These are phyloP conservation scores for Euphorbia tirucalli DNA, from an alignment of 345 rosid species.

Conservation along the genomic window DNA sequence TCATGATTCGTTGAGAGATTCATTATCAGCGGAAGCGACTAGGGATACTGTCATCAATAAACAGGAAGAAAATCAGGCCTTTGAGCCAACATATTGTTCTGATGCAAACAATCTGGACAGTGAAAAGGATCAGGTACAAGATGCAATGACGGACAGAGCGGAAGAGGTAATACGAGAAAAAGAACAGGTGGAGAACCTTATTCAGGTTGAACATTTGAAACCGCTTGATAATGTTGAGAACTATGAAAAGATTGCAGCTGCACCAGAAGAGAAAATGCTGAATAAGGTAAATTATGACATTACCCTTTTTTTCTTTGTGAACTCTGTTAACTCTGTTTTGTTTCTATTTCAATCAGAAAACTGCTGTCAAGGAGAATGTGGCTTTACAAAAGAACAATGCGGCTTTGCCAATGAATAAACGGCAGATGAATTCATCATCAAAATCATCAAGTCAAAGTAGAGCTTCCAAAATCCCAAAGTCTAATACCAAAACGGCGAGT, in stretches of 20 bases:
- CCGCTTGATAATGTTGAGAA: slow-evolving; percentile 23
- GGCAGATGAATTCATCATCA: slow-evolving; percentile 29
- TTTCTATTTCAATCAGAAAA: slow-evolving; percentile 28
- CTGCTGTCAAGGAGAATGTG: slow-evolving; percentile 29
- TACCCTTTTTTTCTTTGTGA: slow-evolving; percentile 12
- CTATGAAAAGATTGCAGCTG: slow-evolving; percentile 16
- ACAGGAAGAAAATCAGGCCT: slow-evolving; percentile 21
- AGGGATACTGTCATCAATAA: slow-evolving; percentile 12
- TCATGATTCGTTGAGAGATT: slow-evolving; percentile 19
- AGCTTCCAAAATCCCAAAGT: slow-evolving; percentile 28
- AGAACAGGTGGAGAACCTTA: slow-evolving; percentile 17
- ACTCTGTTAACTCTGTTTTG: slow-evolving; percentile 4
- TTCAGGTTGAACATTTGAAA: slow-evolving; percentile 25
- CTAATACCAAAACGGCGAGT: slow-evolving; percentile 27
- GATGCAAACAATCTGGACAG: slow-evolving; percentile 14
- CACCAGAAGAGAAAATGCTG: slow-evolving; percentile 25
- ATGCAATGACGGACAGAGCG: slow-evolving; percentile 13
- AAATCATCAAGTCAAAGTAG: slow-evolving; percentile 29
- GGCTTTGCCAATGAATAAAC: slow-evolving; percentile 39
- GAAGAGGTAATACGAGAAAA: slow-evolving; percentile 21
- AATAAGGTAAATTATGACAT: slow-evolving; percentile 35
- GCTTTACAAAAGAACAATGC: slow-evolving; percentile 35
- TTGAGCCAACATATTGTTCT: slow-evolving; percentile 21
- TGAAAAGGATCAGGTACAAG: slow-evolving; percentile 20
- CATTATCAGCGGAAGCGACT: slow-evolving; percentile 14